Evolutionary conservation across 345 rosid species (phyloP).

Genomic region (Firmiana major): DNA sequence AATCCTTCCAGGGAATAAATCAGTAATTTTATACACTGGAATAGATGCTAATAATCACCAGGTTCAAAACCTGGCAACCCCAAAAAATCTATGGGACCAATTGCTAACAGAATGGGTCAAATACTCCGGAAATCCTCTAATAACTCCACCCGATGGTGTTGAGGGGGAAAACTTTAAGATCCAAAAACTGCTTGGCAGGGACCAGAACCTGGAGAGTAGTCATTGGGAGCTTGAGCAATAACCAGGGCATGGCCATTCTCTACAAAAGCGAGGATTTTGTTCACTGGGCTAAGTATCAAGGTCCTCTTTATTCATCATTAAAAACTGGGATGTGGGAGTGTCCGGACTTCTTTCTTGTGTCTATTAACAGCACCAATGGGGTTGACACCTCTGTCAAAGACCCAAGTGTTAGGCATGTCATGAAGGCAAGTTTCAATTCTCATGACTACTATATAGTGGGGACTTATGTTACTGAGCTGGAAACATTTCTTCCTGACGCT

Average conservation of each 20-base stretch:
- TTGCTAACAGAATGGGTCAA: conserved; percentile 61
- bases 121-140: conserved; percentile 45
- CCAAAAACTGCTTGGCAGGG: conserved; percentile 62
- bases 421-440: conserved; percentile 46
- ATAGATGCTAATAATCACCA: conserved; percentile 34
- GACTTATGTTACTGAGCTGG: conserved; percentile 36
- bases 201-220: conserved; percentile 38
- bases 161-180: conserved; percentile 43
- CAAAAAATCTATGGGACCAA: conserved; percentile 53
- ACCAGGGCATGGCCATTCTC: conserved; percentile 38
- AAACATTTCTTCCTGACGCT: conserved; percentile 33
- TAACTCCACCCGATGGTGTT: conserved; percentile 42
- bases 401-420: conserved; percentile 42
- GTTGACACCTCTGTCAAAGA: conserved; percentile 42
- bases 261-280: conserved; percentile 49
- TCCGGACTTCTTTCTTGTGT: conserved; percentile 59
- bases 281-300: conserved; percentile 30
- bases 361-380: conserved; percentile 33
- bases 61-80: conserved; percentile 61
- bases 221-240: conserved; percentile 30
- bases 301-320: conserved; percentile 31
- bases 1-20: conserved; percentile 50
- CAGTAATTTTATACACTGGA: conserved; percentile 62
- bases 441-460: conserved; percentile 59
- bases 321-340: conserved; percentile 69